phyloP scores from a whole-genome alignment of 2,329 filamentous ascomycete species.

The Trichoderma brevicompactum region DNA sequence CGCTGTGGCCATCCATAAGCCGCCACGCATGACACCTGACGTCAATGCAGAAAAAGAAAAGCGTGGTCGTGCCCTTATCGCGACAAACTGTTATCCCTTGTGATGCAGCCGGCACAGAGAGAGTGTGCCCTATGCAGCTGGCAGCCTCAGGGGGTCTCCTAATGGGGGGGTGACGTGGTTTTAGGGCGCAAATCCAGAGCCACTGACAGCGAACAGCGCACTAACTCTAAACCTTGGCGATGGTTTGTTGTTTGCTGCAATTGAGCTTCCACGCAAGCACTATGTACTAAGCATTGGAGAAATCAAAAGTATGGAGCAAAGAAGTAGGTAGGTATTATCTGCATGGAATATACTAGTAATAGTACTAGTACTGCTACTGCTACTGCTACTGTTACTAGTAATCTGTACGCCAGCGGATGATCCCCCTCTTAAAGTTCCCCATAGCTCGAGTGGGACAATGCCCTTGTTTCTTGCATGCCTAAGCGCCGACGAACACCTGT shows the following conservation, averaged over 20 bases:
- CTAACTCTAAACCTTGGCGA: too few relatives aligned
- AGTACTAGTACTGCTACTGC: not conserved
- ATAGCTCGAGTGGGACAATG: constrained; percentile 13
- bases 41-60: constrained; percentile 18
- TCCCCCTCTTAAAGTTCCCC: not conserved
- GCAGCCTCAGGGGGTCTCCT: too few relatives aligned
- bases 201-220: too few relatives aligned
- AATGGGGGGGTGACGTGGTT: constrained; percentile 21
- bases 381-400: not conserved
- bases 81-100: constrained; percentile 8
- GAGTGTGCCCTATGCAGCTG: too few relatives aligned
- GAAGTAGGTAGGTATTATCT: too few relatives aligned
- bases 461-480: constrained; percentile 26
- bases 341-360: not conserved
- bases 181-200: not conserved
- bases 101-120: not conserved
- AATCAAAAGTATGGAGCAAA: not conserved
- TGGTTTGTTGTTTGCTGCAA: too few relatives aligned
- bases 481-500: constrained; percentile 4
- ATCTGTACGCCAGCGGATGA: constrained; percentile 5
- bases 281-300: too few relatives aligned
- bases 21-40: constrained; percentile 28
- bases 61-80: constrained; percentile 13
- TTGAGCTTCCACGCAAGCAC: too few relatives aligned
- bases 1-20: constrained; percentile 28